Evolutionary conservation across 148 eudicot genomes (phyloP).

Genomic region (Spergularia bocconei): DNA sequence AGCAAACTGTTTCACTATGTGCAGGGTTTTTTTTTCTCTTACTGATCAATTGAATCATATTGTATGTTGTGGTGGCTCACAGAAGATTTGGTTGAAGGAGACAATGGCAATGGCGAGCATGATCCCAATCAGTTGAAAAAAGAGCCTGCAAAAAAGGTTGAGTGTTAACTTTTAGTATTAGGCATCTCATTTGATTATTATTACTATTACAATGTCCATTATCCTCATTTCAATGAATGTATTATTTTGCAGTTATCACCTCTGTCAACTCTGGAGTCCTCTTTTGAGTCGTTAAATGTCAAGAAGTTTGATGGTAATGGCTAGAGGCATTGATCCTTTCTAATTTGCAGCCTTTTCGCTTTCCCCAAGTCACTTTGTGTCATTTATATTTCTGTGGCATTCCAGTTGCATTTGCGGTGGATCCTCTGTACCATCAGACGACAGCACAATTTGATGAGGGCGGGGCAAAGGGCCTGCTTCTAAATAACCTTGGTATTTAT

Average conservation of each 20-base stretch:
- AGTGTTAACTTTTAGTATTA: not conserved
- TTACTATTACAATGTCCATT: not conserved
- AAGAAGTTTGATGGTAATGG: slow-evolving; percentile 87
- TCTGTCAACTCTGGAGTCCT: slow-evolving; percentile 80
- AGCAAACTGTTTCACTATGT: not conserved
- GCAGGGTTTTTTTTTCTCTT: not conserved
- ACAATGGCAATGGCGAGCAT: slow-evolving; percentile 23
- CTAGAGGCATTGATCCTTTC: slow-evolving; percentile 2
- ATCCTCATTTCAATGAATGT: not conserved
- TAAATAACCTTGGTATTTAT: slow-evolving; percentile 93
- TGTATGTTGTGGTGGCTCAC: slow-evolving; percentile 18
- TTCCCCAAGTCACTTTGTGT: slow-evolving; percentile 9
- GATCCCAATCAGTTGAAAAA: slow-evolving; percentile 26
- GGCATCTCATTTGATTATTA: not conserved
- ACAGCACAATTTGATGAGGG: slow-evolving; percentile 99
- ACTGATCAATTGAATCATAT: not conserved
- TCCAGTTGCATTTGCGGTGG: slow-evolving; percentile 89
- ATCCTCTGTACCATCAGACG: slow-evolving; percentile 96
- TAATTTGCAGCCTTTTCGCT: not conserved
- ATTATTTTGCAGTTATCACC: slow-evolving; percentile 73
- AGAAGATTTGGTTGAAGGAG: slow-evolving; percentile 29
- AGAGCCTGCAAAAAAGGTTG: slow-evolving; percentile 29
- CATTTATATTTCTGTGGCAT: slow-evolving; percentile 17
- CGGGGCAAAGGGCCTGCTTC: slow-evolving; percentile 90
- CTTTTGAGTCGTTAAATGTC: slow-evolving; percentile 80